Conservation (phyloP, 768 basidiomycete genomes). For the Termitomyces sp. region DNA sequence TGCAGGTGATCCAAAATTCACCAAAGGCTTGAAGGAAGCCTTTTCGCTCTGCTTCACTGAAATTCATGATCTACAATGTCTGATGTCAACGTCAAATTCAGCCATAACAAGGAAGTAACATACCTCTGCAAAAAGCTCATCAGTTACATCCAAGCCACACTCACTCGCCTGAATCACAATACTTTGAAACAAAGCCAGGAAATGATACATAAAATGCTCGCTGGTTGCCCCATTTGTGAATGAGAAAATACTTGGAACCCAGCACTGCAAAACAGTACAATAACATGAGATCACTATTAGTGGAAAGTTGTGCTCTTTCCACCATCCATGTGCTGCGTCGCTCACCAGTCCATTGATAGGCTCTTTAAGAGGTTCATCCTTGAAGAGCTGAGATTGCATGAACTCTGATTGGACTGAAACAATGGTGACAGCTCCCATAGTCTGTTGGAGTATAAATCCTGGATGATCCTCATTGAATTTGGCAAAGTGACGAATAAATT, state of each 20-base stretch:
- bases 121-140: too few species aligned
- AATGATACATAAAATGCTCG: conserved; percentile 31
- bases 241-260: conserved; percentile 33
- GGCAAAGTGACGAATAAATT: conserved; percentile 18
- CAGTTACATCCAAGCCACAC: too few species aligned
- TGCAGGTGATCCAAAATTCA: conserved; percentile 16
- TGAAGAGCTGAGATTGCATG: conserved; percentile 29
- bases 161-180: too few species aligned
- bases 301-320: conserved; percentile 24
- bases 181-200: conserved; percentile 27
- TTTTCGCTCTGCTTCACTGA: not conserved
- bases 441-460: conserved; percentile 20
- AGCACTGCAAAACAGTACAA: conserved; percentile 24
- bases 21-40: conserved; percentile 5
- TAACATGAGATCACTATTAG: conserved; percentile 33
- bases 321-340: conserved; percentile 37
- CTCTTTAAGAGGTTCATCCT: conserved; percentile 10
- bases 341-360: conserved; percentile 35
- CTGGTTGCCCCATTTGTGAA: conserved; percentile 33
- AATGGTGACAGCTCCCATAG: conserved; percentile 22
- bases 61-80: conserved; percentile 2
- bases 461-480: conserved; percentile 18
- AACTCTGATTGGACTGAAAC: conserved; percentile 28
- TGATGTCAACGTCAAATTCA: too few species aligned
- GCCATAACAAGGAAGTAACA: too few species aligned